Conservation (phyloP, 2,329 filamentous ascomycete genomes). For the Pestalotiopsis sp. region DNA sequence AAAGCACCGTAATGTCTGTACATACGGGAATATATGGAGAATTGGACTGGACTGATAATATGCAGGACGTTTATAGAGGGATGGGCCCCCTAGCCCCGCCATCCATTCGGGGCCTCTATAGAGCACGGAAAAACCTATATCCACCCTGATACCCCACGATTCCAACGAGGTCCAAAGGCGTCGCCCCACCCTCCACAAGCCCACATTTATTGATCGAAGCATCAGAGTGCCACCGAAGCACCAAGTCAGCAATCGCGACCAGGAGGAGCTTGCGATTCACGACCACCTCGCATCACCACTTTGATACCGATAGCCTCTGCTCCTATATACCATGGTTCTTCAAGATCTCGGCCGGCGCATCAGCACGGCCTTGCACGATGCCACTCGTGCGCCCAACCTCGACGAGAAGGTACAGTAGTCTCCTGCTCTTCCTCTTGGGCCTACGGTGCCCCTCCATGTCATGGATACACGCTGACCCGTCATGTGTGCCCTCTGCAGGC, state of each 20-base stretch:
- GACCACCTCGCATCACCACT: neutral
- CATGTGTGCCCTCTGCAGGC: constrained; percentile 59
- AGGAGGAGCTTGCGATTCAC: constrained; percentile 3
- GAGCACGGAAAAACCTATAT: constrained; percentile 6
- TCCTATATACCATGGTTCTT: constrained; percentile 75
- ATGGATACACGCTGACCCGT: constrained; percentile 26
- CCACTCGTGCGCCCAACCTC: constrained; percentile 88
- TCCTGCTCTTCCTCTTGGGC: constrained; percentile 15
- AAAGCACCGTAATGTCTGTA: too few species aligned
- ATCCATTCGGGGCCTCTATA: neutral
- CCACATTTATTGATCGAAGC: neutral
- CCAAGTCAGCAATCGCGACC: neutral
- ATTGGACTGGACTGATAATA: neutral
- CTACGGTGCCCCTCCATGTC: constrained; percentile 9
- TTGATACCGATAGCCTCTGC: neutral
- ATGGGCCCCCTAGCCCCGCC: neutral
- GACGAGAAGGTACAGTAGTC: constrained; percentile 79
- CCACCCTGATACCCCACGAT: constrained; percentile 2
- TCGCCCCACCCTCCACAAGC: constrained; percentile 5
- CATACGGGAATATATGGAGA: neutral
- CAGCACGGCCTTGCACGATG: constrained; percentile 91
- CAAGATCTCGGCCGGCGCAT: constrained; percentile 99
- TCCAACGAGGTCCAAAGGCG: neutral
- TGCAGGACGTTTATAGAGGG: neutral
- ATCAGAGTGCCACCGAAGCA: neutral